Conservation (phyloP, 805 yeast species). For the Starmerella kuoi region DNA sequence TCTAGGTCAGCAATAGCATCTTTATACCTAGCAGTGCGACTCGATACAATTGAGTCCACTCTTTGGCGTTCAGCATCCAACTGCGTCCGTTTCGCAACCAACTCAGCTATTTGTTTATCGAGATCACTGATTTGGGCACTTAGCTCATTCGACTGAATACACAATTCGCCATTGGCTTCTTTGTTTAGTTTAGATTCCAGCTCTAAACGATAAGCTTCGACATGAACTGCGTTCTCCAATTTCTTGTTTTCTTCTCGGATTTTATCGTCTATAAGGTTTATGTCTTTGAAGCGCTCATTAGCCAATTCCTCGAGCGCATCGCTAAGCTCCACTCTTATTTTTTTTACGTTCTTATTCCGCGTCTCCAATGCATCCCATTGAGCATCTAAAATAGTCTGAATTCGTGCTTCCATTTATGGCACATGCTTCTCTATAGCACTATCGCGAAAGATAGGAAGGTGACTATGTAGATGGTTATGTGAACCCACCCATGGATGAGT, state of each 20-base stretch:
- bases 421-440: too few relatives aligned
- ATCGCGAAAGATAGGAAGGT: too few relatives aligned
- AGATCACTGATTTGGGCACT: constrained; percentile 10
- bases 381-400: constrained; percentile 18
- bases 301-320: constrained; percentile 12
- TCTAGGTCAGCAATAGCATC: constrained; percentile 10
- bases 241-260: background rate
- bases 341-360: constrained; percentile 10
- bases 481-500: too few relatives aligned
- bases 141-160: constrained; percentile 7
- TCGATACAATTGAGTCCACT: constrained; percentile 9
- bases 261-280: background rate
- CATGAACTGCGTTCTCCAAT: constrained; percentile 1
- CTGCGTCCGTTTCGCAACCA: constrained; percentile 12
- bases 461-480: too few relatives aligned
- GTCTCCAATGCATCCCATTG: constrained; percentile 22
- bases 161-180: constrained; percentile 12
- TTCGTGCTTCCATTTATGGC: constrained; percentile 13
- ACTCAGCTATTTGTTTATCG: constrained; percentile 18
- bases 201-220: constrained; percentile 7
- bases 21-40: constrained; percentile 11
- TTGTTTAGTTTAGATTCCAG: constrained; percentile 8
- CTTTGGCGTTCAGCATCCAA: constrained; percentile 11
- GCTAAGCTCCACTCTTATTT: constrained; percentile 8
- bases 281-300: constrained; percentile 1